Evolutionary conservation across 1,139 yeast species (phyloP).

Genomic region (Blastobotrys aristatus): DNA sequence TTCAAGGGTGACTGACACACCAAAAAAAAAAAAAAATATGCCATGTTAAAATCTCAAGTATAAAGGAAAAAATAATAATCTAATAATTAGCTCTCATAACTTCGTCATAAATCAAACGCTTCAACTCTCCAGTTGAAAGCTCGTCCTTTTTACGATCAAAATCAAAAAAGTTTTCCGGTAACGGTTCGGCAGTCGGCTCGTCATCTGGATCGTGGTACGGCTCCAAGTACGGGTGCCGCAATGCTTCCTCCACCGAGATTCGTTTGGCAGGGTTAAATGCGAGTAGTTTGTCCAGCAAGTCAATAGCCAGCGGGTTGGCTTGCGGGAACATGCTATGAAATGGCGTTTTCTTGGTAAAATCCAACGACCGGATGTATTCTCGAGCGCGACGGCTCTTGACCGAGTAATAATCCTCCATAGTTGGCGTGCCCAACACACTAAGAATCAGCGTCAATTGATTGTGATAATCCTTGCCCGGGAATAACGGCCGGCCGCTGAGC

Average conservation of each 20-base stretch:
- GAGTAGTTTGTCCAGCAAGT: slow-evolving; percentile 66
- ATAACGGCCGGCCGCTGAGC: slow-evolving; percentile 78
- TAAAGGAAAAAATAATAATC: background rate
- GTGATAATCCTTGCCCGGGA: slow-evolving; percentile 93
- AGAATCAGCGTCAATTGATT: slow-evolving; percentile 83
- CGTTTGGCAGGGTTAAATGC: slow-evolving; percentile 77
- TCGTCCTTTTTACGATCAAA: slow-evolving; percentile 75
- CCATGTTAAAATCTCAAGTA: too few species aligned
- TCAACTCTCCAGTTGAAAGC: slow-evolving; percentile 63
- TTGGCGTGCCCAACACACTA: slow-evolving; percentile 88
- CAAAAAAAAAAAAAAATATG: too few species aligned
- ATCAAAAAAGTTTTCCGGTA: slow-evolving; percentile 74
- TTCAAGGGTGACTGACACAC: too few species aligned
- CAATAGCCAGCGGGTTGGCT: slow-evolving; percentile 68
- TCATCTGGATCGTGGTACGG: slow-evolving; percentile 79
- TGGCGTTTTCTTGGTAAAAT: slow-evolving; percentile 55
- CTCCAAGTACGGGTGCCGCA: slow-evolving; percentile 73
- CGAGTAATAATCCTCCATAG: slow-evolving; percentile 70
- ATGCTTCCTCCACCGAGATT: slow-evolving; percentile 73
- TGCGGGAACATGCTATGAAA: slow-evolving; percentile 49
- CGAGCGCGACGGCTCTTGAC: slow-evolving; percentile 82
- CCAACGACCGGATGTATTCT: slow-evolving; percentile 74
- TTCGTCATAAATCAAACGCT: slow-evolving; percentile 63
- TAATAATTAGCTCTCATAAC: slow-evolving; percentile 33
- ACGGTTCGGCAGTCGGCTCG: slow-evolving; percentile 72